Conservation (phyloP, 805 yeast genomes). For the Cyberlindnera suaveolens region DNA sequence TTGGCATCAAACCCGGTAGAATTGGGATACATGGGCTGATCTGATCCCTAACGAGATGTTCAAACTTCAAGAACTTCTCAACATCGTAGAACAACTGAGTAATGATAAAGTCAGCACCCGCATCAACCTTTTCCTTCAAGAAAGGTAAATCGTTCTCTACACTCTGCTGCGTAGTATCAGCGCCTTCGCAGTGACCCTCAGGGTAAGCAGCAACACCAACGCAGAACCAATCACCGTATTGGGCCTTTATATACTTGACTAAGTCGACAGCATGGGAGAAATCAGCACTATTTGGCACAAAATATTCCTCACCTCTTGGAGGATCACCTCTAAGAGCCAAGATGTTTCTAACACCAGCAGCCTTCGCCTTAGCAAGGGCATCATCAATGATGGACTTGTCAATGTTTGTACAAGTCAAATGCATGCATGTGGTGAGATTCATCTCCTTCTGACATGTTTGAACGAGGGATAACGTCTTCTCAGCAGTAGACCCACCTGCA, state of each 20-base stretch:
- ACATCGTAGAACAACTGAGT: conserved; percentile 97
- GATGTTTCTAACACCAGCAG: conserved; percentile 78
- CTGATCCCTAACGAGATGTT: conserved; percentile 39
- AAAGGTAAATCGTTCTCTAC: conserved; percentile 46
- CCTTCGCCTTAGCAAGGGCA: conserved; percentile 67
- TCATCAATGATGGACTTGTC: conserved; percentile 68
- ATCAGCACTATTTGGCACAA: conserved; percentile 32
- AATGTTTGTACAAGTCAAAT: conserved; percentile 94
- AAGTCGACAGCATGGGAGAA: conserved; percentile 82
- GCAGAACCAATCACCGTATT: conserved; percentile 79
- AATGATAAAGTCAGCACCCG: conserved; percentile 89
- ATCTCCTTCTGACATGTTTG: conserved; percentile 66
- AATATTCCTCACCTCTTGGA: conserved; percentile 67
- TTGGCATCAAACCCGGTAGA: conserved; percentile 89
- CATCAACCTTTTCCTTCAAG: conserved; percentile 84
- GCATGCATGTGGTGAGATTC: conserved; percentile 87
- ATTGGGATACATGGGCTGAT: conserved; percentile 45
- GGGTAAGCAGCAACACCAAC: conserved; percentile 98
- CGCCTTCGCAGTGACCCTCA: conserved; percentile 95
- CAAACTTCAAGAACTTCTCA: conserved; percentile 66
- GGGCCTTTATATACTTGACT: conserved; percentile 66
- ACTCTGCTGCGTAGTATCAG: conserved; percentile 48
- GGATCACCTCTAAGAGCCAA: conserved; percentile 96
- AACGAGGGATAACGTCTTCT: conserved; percentile 80
- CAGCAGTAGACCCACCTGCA: conserved; percentile 93